Base-by-base conservation (phyloP, 768 basidiomycete species). In the Lentinus tigrinus region DNA sequence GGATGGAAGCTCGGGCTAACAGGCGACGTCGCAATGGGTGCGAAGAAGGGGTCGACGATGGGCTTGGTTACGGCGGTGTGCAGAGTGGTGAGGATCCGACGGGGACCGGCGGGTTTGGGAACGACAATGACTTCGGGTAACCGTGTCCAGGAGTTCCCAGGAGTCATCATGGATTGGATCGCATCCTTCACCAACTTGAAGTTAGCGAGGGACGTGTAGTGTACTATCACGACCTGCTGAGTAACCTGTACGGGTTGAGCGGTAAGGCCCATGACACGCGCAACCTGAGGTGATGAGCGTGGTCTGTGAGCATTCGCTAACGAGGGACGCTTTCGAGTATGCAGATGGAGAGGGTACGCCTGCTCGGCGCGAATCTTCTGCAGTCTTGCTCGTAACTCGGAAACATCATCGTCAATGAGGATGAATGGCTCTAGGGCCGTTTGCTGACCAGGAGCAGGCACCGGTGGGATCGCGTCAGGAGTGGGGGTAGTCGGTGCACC, bases 101-200 rank as follows among this genome's bases (percentile, higher is more conserved):
- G 85, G 7, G 97, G 97, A 4, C 97, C 96, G 17, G 91, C 95
- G 10, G 96, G 96, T 73, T 98, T 99, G 21, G 95, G 96, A 38
- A 98, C 88, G 63, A 99, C 93, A 82, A 98, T 91, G 27, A 99
- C 85, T 65, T 99, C 97, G 1, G 97, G 88, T 11, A 89, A 71
- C 16, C 79, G 76, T 23, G 75, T 68, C 66, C 76, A 58, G 11
- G 81, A 73, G 36, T 75, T 72, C 52, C 81, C 81, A 1, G 79
- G 78, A 38, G 71, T 70, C 61, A 89, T 75, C 19, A 87, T 76
- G 17, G 83, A 84, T 63, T 95, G 89, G 19, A 98, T 79, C 11
- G 88, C 78, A 63, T 98, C 95, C 68, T 91, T 93, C 51, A 95
- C 87, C 36, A 81, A 66, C 70, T 93, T 95, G 80, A 91, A 98